Base-by-base conservation (phyloP, 345 rosid genomes). In the Eucalyptus cloeziana region DNA sequence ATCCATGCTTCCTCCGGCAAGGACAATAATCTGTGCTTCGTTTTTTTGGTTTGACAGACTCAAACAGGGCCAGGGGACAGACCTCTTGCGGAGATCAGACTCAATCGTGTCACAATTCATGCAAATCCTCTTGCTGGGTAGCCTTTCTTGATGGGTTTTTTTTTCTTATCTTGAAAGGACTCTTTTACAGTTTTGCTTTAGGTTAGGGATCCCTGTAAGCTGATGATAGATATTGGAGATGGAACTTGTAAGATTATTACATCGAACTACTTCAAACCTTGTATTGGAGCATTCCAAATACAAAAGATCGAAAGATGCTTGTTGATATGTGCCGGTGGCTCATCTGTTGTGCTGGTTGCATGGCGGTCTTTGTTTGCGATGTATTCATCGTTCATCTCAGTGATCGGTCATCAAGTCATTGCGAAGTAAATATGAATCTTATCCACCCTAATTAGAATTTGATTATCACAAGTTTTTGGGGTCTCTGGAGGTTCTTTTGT, bases 51-150 rank as follows among this genome's bases (percentile, higher is more conserved):
- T 86, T 71, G 50, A 94, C 97, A 98, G 99, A 96, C 99, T 85
- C 99, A 87, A 91, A 97, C 95, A 27, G 99, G 99, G 56, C 87
- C 96, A 5, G 97, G 99, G 50, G 99, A 98, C 92, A 91, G 97
- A 88, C 99, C 99, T 44, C 99, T 96, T 81, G 99, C 99, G 9
- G 99, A 98, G 94, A 96, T 98, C 88, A 94, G 99, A 92, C 90
- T 98, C 89, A 98, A 98, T 92, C 98, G 99, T 17, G 96, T 98
- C 87, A 97, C 99, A 0, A 94, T 95, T 90, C 99, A 98, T 87
- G 99, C 99, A 81, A 98, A 98, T 90, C 99, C 99, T 44, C 99
- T 97, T 40, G 99, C 99, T 89, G 99, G 94, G 88, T 98, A 94
- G 92, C 30, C 81, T 33, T 16, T 51, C 30, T 31, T 37, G 14